These are phyloP conservation scores for Penicillium steckii DNA, from an alignment of 495 filamentous ascomycete species.

Conservation along the genomic window DNA sequence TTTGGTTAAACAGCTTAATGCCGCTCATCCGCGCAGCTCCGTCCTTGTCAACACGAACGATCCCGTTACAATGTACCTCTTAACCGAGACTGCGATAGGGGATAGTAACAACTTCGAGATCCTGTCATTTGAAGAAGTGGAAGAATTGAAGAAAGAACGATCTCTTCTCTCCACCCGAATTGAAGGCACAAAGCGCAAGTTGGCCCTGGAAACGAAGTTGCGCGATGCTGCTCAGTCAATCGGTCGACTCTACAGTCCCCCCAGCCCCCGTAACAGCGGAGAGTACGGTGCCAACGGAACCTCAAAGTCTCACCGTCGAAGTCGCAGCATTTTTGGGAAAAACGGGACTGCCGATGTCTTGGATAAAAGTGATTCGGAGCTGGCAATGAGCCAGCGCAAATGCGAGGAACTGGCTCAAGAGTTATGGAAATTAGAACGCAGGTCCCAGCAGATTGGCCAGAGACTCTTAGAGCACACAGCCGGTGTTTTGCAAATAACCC, in stretches of 20 bases:
- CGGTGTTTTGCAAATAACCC: constrained; percentile 84
- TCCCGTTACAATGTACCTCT: constrained; percentile 72
- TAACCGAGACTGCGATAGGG: constrained; percentile 88
- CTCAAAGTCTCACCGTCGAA: constrained; percentile 27
- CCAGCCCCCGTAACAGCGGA: constrained; percentile 37
- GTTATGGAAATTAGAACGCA: constrained; percentile 72
- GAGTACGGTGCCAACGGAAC: constrained; percentile 30
- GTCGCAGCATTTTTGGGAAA: constrained; percentile 53
- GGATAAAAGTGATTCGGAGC: constrained; percentile 70
- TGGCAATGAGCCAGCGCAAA: constrained; percentile 69
- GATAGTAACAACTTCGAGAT: constrained; percentile 84
- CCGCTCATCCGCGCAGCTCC: constrained; percentile 38
- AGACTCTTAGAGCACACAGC: constrained; percentile 86
- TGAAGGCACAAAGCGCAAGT: constrained; percentile 73
- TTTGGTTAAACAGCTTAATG: constrained; percentile 27
- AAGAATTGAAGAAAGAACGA: constrained; percentile 83
- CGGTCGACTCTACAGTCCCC: constrained; percentile 67
- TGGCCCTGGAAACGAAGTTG: constrained; percentile 90
- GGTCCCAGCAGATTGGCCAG: constrained; percentile 66
- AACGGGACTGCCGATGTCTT: constrained; percentile 27
- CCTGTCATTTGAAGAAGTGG: constrained; percentile 85
- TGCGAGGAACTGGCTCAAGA: constrained; percentile 83
- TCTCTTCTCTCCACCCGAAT: constrained; percentile 68
- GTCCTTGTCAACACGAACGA: constrained; percentile 50
- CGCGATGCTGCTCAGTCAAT: constrained; percentile 89